Base-by-base conservation (phyloP, 2,329 filamentous ascomycete genomes). In the Ilyonectria mors-panacis region DNA sequence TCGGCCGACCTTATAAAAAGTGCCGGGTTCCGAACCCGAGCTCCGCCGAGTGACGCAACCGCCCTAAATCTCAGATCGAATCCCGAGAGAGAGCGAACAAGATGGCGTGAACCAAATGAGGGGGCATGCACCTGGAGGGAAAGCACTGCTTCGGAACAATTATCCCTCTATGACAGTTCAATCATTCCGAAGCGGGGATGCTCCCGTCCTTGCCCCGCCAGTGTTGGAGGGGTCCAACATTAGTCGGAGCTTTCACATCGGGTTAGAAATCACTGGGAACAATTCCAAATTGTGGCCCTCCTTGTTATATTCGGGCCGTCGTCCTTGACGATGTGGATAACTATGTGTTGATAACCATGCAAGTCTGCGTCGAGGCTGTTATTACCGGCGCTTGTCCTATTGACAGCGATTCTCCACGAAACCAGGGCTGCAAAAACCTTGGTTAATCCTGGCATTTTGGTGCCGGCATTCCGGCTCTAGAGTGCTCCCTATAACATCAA, bases 11-110 rank as follows among this genome's bases (percentile, higher is more conserved):
- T 69, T 70, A 65, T 65, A 63, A 50, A 63, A 63, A 45, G 33
- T 30, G 44, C 59, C 47, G 57, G 33, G 37, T 39, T 47, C 63
- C 70, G 71, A 59, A 28, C 60, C 54, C 45, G 28, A 37, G 21
- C 58, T 60, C 65, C 53, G 53, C 44, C 26, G 12, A 53, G 70
- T 74, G 72, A 74, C 72, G 72, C 72, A 74, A 73, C 62, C 39
- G 50, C 66, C 21, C 19, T 28, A 48, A 30, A 50, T 56, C 63
- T 62, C 55, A 9, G 33, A 28, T 63, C 57, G 54, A 63, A 54
- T 48, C 45, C 47, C 48, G 48, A 61, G 50, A 48, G 39, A 54
- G 48, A 44, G 59, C 59, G 50, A 53, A 26, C 19, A 55, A 65
- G 48, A 15, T 21, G 66, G 19, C 12, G 8, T 48, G n/a, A 15